Percentiles rank a stretch among this genome's conserved stretches.
These are phyloP conservation scores for Eimeria acervulina DNA, from an alignment of 169 alveolate genomes.

Conservation along the genomic window DNA sequence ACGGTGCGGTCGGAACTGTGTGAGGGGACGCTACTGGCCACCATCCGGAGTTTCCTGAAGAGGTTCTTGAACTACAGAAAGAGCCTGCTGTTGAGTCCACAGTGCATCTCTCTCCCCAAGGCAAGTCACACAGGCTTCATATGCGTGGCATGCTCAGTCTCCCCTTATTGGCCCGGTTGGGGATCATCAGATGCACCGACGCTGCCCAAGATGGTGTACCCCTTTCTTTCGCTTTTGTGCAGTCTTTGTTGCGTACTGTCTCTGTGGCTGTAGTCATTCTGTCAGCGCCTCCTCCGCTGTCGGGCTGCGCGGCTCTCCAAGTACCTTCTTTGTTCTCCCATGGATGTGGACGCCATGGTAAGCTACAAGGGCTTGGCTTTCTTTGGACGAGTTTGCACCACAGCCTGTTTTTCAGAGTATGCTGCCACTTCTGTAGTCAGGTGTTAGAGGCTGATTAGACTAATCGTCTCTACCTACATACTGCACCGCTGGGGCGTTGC, in stretches of 20 bases:
- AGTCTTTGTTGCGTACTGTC: background rate
- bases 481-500: background rate
- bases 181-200: background rate
- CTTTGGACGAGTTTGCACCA: background rate
- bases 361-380: background rate
- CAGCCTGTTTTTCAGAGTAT: background rate
- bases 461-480: background rate
- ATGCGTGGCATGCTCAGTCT: background rate
- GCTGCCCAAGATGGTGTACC: too few relatives aligned
- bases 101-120: slow-evolving; percentile 73
- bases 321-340: slow-evolving; percentile 59
- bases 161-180: background rate
- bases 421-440: background rate
- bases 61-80: slow-evolving; percentile 53
- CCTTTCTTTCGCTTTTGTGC: background rate
- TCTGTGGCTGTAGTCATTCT: slow-evolving; percentile 21
- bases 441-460: background rate
- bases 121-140: background rate
- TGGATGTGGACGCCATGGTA: slow-evolving; percentile 69
- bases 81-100: slow-evolving; percentile 52
- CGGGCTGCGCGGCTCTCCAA: slow-evolving; percentile 69
- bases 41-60: slow-evolving; percentile 36
- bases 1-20: slow-evolving; percentile 70
- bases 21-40: slow-evolving; percentile 35
- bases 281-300: slow-evolving; percentile 61